Evolutionary conservation across 108 stramenopile genomes (phyloP).

Genomic region (Aurantiochytrium sp.): DNA sequence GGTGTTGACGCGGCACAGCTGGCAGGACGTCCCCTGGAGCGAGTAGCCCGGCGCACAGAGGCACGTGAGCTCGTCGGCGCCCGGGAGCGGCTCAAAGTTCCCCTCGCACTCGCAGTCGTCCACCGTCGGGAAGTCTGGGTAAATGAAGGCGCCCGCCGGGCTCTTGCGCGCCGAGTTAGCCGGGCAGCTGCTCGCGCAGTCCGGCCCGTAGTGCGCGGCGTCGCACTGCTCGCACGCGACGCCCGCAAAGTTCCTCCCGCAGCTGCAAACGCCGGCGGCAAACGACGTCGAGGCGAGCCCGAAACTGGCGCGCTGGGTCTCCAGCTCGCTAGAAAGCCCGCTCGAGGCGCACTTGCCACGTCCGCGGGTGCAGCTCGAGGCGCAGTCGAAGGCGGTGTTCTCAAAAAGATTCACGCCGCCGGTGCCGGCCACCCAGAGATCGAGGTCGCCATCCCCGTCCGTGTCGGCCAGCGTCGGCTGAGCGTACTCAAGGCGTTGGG

Average conservation of each 20-base stretch:
- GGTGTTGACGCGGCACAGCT: neutral
- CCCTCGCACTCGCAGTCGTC: neutral
- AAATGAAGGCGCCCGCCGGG: neutral
- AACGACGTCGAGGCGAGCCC: neutral
- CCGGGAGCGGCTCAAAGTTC: neutral
- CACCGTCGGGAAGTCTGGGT: neutral
- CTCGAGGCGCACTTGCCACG: neutral
- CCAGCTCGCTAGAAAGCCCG: neutral
- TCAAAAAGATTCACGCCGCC: neutral
- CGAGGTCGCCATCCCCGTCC: neutral
- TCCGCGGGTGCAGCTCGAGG: neutral
- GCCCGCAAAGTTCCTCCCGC: neutral
- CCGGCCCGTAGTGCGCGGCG: neutral
- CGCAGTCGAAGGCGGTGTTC: neutral
- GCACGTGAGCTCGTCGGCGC: neutral
- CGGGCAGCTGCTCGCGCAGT: neutral
- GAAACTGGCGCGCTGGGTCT: neutral
- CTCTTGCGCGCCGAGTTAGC: neutral
- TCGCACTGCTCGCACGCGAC: neutral
- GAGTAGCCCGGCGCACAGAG: neutral
- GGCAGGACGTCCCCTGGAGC: neutral
- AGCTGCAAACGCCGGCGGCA: constrained; percentile 1
- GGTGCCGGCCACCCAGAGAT: neutral
- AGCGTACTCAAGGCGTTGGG: neutral
- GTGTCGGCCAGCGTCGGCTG: neutral